Base-by-base conservation (phyloP, 2,329 filamentous ascomycete species). In the Colletotrichum horii region DNA sequence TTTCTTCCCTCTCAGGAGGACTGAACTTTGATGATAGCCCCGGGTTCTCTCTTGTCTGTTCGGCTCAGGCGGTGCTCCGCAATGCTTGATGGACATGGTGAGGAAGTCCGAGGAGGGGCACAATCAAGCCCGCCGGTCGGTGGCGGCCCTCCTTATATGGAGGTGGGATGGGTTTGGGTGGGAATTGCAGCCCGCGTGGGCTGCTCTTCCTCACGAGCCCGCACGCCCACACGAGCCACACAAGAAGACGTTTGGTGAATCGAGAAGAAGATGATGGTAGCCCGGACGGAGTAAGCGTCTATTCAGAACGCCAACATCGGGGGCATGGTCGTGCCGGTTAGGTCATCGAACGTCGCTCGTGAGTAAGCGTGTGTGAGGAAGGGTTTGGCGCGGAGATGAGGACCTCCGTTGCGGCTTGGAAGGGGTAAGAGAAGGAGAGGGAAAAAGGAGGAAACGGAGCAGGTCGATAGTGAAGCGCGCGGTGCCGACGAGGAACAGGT, bases 361-460 rank as follows among this genome's bases (percentile, higher is more conserved):
- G 74, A 76, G 70, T 76, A 74, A 76, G 74, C 74, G 70, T 74
- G 58, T 48, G 70, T 75, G 38, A 75, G 73, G 60, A 65, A 71
- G 58, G 19, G 64, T 65, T 64, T 56, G 60, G 65, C 64, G 64
- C 65, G 34, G 43, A 34, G 32, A 34, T 62, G 7, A 22, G 19
- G 30, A 12, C 34, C 34, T 14, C 64, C 36, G 65, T 22, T 24
- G 43, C 68, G 56, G 71, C 19, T 34, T 69, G 55, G 16, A 30
- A 68, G 14, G 24, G 43, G 24, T 11, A 58, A 28, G 28, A 56
- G 22, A 36, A 69, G 22, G 43, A 48, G 38, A 48, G 30, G 60
- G 8, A 34, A 24, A 74, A 38, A 34, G 15, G 22, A 43, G 19
- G 58, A 36, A 28, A 52, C 36, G 28, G 22, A 48, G 8, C 34